These are phyloP conservation scores for Chrysophaeum taylorii DNA, from an alignment of 352 stramenopile species.

Conservation along the genomic window DNA sequence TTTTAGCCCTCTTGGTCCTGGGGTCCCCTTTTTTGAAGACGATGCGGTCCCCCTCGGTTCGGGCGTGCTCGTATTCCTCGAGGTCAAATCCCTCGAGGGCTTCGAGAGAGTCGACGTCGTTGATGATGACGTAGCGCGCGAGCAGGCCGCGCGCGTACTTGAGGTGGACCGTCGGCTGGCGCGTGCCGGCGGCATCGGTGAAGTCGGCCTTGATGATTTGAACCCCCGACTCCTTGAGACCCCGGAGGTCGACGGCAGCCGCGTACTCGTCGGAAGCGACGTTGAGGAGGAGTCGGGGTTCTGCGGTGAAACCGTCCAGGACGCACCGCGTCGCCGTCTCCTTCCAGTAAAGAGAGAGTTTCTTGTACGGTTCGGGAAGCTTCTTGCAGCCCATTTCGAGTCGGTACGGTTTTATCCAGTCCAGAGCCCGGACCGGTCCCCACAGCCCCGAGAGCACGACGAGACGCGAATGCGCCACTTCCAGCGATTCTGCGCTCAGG, in stretches of 20 bases:
- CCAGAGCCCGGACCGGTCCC: background rate
- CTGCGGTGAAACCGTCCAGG: background rate
- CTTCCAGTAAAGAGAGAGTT: background rate
- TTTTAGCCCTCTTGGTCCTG: no score
- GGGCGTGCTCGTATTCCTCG: background rate
- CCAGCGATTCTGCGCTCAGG: background rate
- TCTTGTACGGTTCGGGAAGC: background rate
- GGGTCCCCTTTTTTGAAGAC: no score
- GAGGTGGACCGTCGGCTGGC: background rate
- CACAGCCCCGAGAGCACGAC: slow-evolving; percentile 2
- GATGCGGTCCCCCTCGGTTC: background rate
- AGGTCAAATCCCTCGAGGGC: background rate
- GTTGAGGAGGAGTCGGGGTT: background rate
- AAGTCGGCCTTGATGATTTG: slow-evolving; percentile 9
- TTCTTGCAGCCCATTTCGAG: slow-evolving; percentile 4
- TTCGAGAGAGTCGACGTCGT: background rate
- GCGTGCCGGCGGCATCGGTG: background rate
- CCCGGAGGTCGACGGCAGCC: background rate
- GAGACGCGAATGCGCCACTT: background rate
- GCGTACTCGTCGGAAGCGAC: slow-evolving; percentile 10
- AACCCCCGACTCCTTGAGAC: background rate
- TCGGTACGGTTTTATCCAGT: background rate
- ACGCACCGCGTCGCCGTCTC: background rate
- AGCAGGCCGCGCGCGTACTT: background rate
- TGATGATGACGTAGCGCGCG: background rate